These are phyloP conservation scores for Barnettozyma californica DNA, from an alignment of 805 yeast genomes.

Conservation along the genomic window DNA sequence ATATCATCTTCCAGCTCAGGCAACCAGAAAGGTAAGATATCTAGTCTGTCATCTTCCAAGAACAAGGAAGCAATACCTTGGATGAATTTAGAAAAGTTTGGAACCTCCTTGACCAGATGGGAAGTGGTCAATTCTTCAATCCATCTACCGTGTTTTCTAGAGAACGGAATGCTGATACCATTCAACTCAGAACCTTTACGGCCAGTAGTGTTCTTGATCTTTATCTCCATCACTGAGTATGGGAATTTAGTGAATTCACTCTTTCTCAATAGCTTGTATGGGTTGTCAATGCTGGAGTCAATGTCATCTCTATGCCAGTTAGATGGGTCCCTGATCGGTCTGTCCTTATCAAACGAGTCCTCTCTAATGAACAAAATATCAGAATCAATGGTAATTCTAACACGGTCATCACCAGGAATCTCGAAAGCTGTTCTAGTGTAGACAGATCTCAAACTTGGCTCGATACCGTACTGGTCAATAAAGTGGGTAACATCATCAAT, in stretches of 20 bases:
- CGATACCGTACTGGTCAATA: constrained; percentile 59
- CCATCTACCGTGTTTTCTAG: constrained; percentile 63
- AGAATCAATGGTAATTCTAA: constrained; percentile 85
- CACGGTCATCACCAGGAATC: constrained; percentile 94
- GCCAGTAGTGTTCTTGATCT: constrained; percentile 46
- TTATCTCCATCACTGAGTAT: constrained; percentile 82
- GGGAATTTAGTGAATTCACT: constrained; percentile 87
- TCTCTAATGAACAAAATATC: constrained; percentile 86
- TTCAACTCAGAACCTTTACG: constrained; percentile 29
- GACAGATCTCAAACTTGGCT: constrained; percentile 82
- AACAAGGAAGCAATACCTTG: constrained; percentile 89
- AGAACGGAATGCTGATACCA: constrained; percentile 34
- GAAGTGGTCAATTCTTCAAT: constrained; percentile 78
- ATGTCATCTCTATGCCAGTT: constrained; percentile 92
- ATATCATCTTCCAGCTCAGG: constrained; percentile 82
- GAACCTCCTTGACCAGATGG: constrained; percentile 87
- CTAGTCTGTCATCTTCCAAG: constrained; percentile 86
- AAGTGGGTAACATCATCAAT: constrained; percentile 58
- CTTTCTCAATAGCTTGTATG: constrained; percentile 68
- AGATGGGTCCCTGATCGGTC: constrained; percentile 85
- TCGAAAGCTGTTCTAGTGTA: constrained; percentile 94
- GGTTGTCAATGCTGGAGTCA: constrained; percentile 68
- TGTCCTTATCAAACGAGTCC: constrained; percentile 74
- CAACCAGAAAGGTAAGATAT: constrained; percentile 90
- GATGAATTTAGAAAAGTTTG: constrained; percentile 86